Evolutionary conservation across 2,329 filamentous ascomycete genomes (phyloP).

Genomic region (Teratosphaeria pseudoeucalypti): DNA sequence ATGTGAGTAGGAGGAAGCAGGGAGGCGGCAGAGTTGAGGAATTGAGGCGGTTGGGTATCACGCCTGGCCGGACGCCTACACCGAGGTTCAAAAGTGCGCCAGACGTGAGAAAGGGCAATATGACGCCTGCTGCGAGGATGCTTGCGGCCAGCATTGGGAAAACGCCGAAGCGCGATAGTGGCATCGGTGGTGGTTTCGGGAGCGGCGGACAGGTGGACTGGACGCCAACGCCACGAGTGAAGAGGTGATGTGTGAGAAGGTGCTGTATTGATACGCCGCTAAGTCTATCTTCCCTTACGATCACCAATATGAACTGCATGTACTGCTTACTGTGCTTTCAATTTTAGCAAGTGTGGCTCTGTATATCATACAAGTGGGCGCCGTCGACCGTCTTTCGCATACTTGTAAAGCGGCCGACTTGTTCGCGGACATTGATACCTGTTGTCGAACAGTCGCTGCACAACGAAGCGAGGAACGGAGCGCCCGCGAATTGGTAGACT

Average conservation of each 20-base stretch:
- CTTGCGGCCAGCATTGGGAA: conserved; percentile 52
- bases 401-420: too few relatives aligned
- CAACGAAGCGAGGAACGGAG: too few relatives aligned
- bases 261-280: background rate
- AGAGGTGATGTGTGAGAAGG: background rate
- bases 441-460: too few relatives aligned
- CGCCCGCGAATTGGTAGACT: too few relatives aligned
- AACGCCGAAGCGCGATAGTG: conserved; percentile 20
- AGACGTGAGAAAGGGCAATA: conserved; percentile 34
- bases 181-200: conserved; percentile 7
- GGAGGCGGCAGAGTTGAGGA: conserved; percentile 36
- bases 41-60: conserved; percentile 27
- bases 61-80: conserved; percentile 46
- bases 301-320: background rate
- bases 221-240: conserved; percentile 2
- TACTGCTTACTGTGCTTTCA: background rate
- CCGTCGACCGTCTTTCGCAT: too few relatives aligned
- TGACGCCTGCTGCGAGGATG: conserved; percentile 67
- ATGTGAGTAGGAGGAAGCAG: conserved; percentile 56
- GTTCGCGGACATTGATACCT: too few relatives aligned
- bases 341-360: too few relatives aligned
- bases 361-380: too few relatives aligned
- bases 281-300: background rate
- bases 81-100: conserved; percentile 54
- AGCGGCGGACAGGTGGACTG: background rate